Conservation (phyloP, 208 protist genomes). For the Wallacemonas collosoma region DNA sequence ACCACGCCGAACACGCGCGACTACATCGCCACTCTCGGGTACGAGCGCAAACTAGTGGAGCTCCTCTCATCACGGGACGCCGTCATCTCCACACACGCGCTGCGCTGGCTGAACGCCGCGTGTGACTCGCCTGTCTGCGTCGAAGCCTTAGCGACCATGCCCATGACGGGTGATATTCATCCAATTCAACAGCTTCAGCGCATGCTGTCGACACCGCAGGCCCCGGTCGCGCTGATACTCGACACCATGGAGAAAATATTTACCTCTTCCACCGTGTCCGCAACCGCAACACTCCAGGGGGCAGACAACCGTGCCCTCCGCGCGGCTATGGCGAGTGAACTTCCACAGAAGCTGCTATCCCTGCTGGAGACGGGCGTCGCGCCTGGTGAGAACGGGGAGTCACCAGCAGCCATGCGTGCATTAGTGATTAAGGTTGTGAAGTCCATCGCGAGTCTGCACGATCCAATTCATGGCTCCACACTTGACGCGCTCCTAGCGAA, state of each 20-base stretch:
- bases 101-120: conserved; percentile 66
- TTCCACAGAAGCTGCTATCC: conserved; percentile 59
- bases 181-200: conserved; percentile 47
- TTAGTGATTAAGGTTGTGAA: conserved; percentile 89
- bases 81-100: conserved; percentile 27
- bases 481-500: conserved; percentile 54
- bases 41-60: conserved; percentile 60
- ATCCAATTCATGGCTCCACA: conserved; percentile 36
- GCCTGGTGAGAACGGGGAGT: conserved; percentile 29
- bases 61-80: conserved; percentile 13
- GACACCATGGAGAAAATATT: conserved; percentile 66
- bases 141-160: conserved; percentile 47
- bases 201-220: conserved; percentile 27
- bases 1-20: conserved; percentile 53
- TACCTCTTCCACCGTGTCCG: conserved; percentile 20
- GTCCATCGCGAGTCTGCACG: conserved; percentile 47
- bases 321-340: conserved; percentile 32
- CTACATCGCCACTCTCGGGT: conserved; percentile 68
- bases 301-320: conserved; percentile 29
- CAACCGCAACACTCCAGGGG: conserved; percentile 19
- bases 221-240: conserved; percentile 41
- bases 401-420: conserved; percentile 71
- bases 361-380: conserved; percentile 65
- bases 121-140: conserved; percentile 57
- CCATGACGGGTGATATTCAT: conserved; percentile 18